Evolutionary conservation across 176 grass and related monocot species (phyloP).

Genomic region (Cocos nucifera): DNA sequence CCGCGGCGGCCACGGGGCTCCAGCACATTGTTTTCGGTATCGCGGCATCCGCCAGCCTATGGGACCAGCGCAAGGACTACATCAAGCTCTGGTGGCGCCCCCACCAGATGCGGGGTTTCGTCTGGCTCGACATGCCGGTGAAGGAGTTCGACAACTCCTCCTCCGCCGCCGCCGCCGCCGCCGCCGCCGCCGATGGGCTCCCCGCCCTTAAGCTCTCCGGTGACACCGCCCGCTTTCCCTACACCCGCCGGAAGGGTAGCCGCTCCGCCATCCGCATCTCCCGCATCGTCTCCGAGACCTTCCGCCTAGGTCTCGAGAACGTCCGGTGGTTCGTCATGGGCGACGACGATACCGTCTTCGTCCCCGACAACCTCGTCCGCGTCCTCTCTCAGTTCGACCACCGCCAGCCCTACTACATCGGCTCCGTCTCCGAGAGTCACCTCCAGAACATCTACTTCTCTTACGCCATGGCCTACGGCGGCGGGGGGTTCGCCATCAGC

Average conservation of each 20-base stretch:
- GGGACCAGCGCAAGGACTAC: constrained; percentile 91
- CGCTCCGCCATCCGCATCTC: constrained; percentile 94
- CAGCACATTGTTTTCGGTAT: constrained; percentile 98
- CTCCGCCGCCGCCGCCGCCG: constrained; percentile 19
- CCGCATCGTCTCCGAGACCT: constrained; percentile 92
- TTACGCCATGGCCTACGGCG: constrained; percentile 91
- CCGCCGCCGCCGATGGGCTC: constrained; percentile 28
- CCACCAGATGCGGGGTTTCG: constrained; percentile 74
- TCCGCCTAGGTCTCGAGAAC: constrained; percentile 51
- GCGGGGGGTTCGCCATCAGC: constrained; percentile 96
- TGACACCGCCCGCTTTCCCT: constrained; percentile 66
- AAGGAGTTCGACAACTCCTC: constrained; percentile 63
- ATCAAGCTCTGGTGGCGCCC: constrained; percentile 90
- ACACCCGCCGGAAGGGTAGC: constrained; percentile 70
- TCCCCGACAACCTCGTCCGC: constrained; percentile 68
- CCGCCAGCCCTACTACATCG: constrained; percentile 87
- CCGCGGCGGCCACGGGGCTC: constrained; percentile 40
- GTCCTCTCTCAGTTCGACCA: constrained; percentile 49
- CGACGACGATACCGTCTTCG: constrained; percentile 91
- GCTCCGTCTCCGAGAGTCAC: constrained; percentile 82
- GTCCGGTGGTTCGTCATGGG: constrained; percentile 97
- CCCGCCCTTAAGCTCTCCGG: constrained; percentile 66
- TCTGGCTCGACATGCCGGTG: constrained; percentile 81
- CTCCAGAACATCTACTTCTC: constrained; percentile 94
- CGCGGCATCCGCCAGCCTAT: constrained; percentile 65